phyloP scores from a whole-genome alignment of 2,329 filamentous ascomycete species.

The Diaporthe eres region DNA sequence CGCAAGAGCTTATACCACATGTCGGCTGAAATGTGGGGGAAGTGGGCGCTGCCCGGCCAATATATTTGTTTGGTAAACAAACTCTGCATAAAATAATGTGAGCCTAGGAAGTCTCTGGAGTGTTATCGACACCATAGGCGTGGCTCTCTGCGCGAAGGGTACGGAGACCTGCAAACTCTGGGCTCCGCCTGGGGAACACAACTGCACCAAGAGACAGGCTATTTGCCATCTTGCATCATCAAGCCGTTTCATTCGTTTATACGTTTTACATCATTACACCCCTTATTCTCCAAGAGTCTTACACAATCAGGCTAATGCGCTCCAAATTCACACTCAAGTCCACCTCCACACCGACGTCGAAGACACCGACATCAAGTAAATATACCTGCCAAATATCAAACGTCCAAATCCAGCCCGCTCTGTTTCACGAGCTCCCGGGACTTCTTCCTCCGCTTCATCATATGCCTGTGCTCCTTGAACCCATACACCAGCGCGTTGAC shows the following conservation, averaged over 20 bases:
- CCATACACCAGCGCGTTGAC: conserved; percentile 40
- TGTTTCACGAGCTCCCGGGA: conserved; percentile 8
- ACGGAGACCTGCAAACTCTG: background rate
- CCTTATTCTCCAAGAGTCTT: no score
- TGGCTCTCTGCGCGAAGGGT: background rate
- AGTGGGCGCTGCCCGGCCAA: background rate
- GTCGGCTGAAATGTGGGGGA: background rate
- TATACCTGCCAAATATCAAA: background rate
- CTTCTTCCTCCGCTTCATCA: conserved; percentile 22
- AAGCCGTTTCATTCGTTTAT: conserved; percentile 20
- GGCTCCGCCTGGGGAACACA: background rate
- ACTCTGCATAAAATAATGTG: background rate
- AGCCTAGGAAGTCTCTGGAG: background rate
- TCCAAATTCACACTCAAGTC: background rate
- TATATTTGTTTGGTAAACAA: background rate
- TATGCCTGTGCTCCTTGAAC: conserved; percentile 35
- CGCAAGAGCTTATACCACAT: background rate
- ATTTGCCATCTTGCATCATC: background rate
- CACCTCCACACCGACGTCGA: background rate
- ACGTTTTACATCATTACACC: conserved; percentile 14
- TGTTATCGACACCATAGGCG: background rate
- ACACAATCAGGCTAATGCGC: background rate
- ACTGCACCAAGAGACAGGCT: background rate
- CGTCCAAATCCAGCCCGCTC: conserved; percentile 13
- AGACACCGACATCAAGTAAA: no score